Evolutionary conservation across 306 rosid genomes (phyloP).

Genomic region (Echinosophora koreensis): DNA sequence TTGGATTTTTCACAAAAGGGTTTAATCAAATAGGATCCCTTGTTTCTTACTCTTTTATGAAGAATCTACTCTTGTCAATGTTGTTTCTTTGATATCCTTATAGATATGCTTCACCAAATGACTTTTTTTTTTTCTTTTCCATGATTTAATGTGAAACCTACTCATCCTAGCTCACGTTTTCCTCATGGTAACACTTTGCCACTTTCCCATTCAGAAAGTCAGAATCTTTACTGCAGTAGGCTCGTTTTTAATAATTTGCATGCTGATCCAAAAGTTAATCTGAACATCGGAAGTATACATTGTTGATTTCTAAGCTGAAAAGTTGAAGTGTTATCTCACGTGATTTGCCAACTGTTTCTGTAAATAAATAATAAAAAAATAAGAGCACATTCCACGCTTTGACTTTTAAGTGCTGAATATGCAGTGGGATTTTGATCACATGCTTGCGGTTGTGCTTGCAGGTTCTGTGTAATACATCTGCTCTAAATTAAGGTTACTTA

Average conservation of each 20-base stretch:
- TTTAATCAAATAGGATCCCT: too few relatives aligned
- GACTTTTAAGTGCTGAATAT: not conserved
- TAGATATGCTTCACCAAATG: not conserved
- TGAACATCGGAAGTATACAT: not conserved
- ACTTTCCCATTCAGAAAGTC: not conserved
- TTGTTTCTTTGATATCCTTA: slow-evolving; percentile 24
- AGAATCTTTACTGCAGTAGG: not conserved
- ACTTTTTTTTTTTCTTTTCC: too few relatives aligned
- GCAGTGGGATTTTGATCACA: not conserved
- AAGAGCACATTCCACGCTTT: not conserved
- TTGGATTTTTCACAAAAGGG: too few relatives aligned
- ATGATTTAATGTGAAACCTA: too few relatives aligned
- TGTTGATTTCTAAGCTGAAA: not conserved
- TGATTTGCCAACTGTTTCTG: slow-evolving; percentile 24
- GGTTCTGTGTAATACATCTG: slow-evolving; percentile 25
- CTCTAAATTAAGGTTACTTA: slow-evolving; percentile 34
- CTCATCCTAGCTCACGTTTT: not conserved
- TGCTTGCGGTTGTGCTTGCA: slow-evolving; percentile 35
- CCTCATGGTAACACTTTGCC: not conserved
- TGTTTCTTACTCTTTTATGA: too few relatives aligned
- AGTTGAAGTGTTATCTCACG: not conserved
- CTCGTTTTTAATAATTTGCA: not conserved
- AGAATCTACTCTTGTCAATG: not conserved
- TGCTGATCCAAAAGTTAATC: slow-evolving; percentile 8
- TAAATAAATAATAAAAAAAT: not conserved